phyloP scores from a whole-genome alignment of 2,329 filamentous ascomycete genomes.

The Harringtonia aguacate region DNA sequence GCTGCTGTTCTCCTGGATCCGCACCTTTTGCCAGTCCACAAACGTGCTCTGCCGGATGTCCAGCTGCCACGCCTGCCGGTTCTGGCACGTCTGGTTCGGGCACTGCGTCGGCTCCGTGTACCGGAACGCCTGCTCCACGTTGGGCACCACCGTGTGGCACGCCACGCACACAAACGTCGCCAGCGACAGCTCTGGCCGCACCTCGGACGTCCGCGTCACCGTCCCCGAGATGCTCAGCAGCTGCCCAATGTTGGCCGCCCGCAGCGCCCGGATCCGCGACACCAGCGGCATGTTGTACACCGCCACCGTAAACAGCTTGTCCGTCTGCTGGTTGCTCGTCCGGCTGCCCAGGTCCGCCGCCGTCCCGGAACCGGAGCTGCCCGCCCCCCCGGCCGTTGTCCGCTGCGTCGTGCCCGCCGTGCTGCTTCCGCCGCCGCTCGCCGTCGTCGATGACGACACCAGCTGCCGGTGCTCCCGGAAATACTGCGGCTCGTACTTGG shows the following conservation, averaged over 20 bases:
- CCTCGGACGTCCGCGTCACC: constrained; percentile 92
- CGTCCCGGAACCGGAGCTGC: constrained; percentile 49
- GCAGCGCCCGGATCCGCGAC: constrained; percentile 72
- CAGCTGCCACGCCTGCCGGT: constrained; percentile 88
- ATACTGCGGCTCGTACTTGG: constrained; percentile 89
- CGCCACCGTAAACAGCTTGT: constrained; percentile 87
- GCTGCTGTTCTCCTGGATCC: constrained; percentile 95
- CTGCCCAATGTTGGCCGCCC: constrained; percentile 84
- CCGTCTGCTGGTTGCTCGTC: constrained; percentile 87
- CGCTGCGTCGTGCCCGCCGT: constrained; percentile 50
- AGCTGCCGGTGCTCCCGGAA: constrained; percentile 87
- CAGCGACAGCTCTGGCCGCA: constrained; percentile 82
- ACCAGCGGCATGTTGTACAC: constrained; percentile 90
- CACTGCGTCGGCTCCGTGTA: constrained; percentile 97
- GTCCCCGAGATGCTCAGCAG: constrained; percentile 94
- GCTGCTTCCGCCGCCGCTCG: constrained; percentile 39
- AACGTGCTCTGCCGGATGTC: constrained; percentile 96
- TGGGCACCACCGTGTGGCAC: constrained; percentile 74
- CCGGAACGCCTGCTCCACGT: constrained; percentile 93
- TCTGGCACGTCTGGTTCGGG: constrained; percentile 77
- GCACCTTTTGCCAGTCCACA: constrained; percentile 98
- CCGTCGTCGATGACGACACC: constrained; percentile 32
- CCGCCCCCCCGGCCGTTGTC: constrained; percentile 35
- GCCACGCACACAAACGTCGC: constrained; percentile 88
- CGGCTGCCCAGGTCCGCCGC: constrained; percentile 55